Evolutionary conservation across 2,329 filamentous ascomycete species (phyloP).

Genomic region (Ceratocystis cacaofunesta): DNA sequence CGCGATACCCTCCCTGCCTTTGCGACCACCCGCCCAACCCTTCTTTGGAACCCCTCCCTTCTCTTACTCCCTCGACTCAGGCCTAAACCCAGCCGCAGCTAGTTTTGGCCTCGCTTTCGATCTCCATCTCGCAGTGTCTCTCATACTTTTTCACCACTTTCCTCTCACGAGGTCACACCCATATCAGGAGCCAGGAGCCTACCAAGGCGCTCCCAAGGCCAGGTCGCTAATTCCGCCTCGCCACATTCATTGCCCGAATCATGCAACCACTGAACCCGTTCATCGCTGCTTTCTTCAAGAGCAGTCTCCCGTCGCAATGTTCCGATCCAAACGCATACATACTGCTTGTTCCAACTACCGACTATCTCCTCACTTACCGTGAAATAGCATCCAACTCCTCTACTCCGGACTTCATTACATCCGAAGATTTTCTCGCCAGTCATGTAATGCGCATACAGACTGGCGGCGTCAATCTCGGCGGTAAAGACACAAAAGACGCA

Average conservation of each 20-base stretch:
- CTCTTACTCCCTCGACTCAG: not conserved
- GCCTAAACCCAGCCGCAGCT: not conserved
- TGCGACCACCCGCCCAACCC: not conserved
- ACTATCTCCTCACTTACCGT: slow-evolving; percentile 73
- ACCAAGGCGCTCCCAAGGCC: not conserved
- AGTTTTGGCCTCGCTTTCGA: not conserved
- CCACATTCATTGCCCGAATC: not conserved
- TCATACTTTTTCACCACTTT: not conserved
- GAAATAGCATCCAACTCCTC: slow-evolving; percentile 66
- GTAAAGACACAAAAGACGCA: slow-evolving; percentile 33
- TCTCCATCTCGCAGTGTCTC: not conserved
- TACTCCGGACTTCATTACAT: slow-evolving; percentile 67
- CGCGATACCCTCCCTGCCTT: not conserved
- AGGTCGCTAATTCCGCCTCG: not conserved
- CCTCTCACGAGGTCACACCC: not conserved
- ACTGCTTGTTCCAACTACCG: slow-evolving; percentile 83
- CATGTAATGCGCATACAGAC: slow-evolving; percentile 80
- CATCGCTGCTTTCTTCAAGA: slow-evolving; percentile 96
- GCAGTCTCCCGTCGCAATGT: slow-evolving; percentile 82
- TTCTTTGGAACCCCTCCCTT: not conserved
- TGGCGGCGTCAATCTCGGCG: slow-evolving; percentile 33
- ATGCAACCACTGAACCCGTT: slow-evolving; percentile 99
- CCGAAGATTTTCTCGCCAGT: slow-evolving; percentile 90
- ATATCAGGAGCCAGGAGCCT: not conserved
- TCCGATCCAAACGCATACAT: slow-evolving; percentile 82